Conservation (phyloP, 352 stramenopile species). For the Globisporangium splendens region DNA sequence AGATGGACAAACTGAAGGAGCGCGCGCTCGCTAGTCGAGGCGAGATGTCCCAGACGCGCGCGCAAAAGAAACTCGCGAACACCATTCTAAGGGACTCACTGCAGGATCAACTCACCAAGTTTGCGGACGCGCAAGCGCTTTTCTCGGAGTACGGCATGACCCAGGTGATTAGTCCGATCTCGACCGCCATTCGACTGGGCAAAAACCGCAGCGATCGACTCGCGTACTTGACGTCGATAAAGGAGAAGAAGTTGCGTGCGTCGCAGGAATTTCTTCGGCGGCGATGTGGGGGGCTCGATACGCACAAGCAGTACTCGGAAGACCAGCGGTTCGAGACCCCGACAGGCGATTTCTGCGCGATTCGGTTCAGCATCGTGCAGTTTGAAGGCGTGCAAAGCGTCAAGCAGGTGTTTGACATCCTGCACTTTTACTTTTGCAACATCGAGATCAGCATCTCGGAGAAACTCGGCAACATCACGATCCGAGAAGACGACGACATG, state of each 20-base stretch:
- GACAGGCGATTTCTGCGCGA: constrained; percentile 43
- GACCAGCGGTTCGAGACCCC: constrained; percentile 36
- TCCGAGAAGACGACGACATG: constrained; percentile 67
- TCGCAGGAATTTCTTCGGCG: constrained; percentile 22
- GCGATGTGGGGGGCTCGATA: constrained; percentile 17
- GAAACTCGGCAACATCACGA: constrained; percentile 59
- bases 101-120: constrained; percentile 23
- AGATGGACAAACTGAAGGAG: constrained; percentile 35
- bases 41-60: constrained; percentile 3
- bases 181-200: background rate
- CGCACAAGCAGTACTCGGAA: constrained; percentile 23
- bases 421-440: constrained; percentile 54
- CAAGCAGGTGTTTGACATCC: constrained; percentile 45
- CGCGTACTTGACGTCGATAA: constrained; percentile 15
- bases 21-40: constrained; percentile 17
- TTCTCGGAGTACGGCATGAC: constrained; percentile 26
- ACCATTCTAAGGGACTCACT: constrained; percentile 21
- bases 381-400: constrained; percentile 34
- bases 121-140: constrained; percentile 23
- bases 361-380: constrained; percentile 47
- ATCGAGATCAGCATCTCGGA: constrained; percentile 73
- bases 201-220: constrained; percentile 3
- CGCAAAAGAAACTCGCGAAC: constrained; percentile 13
- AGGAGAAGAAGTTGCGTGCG: constrained; percentile 23
- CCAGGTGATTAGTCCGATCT: constrained; percentile 12